These are phyloP conservation scores for Colletotrichum agaves DNA, from an alignment of 2,329 filamentous ascomycete genomes.

Conservation along the genomic window DNA sequence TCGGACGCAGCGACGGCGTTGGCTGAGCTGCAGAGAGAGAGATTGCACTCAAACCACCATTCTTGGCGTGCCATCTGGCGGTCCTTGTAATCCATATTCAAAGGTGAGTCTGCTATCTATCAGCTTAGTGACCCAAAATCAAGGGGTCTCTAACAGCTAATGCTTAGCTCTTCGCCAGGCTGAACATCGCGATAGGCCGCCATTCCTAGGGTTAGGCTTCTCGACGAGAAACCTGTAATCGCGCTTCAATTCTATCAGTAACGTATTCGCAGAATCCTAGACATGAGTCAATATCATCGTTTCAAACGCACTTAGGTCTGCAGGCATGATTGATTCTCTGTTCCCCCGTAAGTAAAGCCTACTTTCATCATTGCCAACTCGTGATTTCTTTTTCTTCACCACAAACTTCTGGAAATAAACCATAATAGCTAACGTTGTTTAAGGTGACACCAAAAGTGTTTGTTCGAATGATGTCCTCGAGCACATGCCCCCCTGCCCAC, in stretches of 20 bases:
- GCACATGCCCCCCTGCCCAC: slow-evolving; percentile 45
- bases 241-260: slow-evolving; percentile 39
- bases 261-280: background rate
- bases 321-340: slow-evolving; percentile 52
- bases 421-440: slow-evolving; percentile 41
- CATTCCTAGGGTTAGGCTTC: slow-evolving; percentile 46
- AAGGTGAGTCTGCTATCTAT: slow-evolving; percentile 40
- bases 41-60: slow-evolving; percentile 45
- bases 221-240: slow-evolving; percentile 46
- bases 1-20: slow-evolving; percentile 39
- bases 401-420: slow-evolving; percentile 47
- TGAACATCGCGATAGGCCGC: slow-evolving; percentile 48
- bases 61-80: slow-evolving; percentile 40
- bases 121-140: background rate
- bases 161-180: slow-evolving; percentile 49
- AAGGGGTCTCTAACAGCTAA: slow-evolving; percentile 45
- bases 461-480: slow-evolving; percentile 48
- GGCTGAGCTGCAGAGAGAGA: slow-evolving; percentile 41
- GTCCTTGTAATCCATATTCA: slow-evolving; percentile 42
- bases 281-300: background rate
- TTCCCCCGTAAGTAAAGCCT: background rate
- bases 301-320: slow-evolving; percentile 47
- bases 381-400: slow-evolving; percentile 40
- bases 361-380: background rate
- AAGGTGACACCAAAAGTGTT: slow-evolving; percentile 47